Conservation (phyloP, 345 rosid species). For the Xanthoceras sorbifolium region DNA sequence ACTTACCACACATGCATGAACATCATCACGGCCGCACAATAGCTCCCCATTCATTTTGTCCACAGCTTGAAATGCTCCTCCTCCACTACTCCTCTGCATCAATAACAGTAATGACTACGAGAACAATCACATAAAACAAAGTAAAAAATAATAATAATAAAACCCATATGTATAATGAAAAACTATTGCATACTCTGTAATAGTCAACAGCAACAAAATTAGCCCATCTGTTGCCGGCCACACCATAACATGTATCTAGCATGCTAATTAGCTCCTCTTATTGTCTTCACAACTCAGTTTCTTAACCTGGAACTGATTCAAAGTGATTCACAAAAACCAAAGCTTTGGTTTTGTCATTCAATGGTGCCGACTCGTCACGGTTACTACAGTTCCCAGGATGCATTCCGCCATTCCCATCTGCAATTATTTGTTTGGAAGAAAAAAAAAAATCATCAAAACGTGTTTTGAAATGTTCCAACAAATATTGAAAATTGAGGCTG, state of each 20-base stretch:
- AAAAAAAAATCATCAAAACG: not conserved
- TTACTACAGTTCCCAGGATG: slow-evolving; percentile 36
- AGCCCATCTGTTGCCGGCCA: slow-evolving; percentile 57
- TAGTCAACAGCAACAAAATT: slow-evolving; percentile 56
- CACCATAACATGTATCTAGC: slow-evolving; percentile 44
- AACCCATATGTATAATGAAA: not conserved
- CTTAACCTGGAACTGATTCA: slow-evolving; percentile 36
- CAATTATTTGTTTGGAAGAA: slow-evolving; percentile 1
- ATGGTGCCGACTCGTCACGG: slow-evolving; percentile 42
- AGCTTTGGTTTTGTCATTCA: slow-evolving; percentile 49
- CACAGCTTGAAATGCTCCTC: slow-evolving; percentile 61
- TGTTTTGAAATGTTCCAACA: no score
- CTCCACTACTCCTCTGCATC: slow-evolving; percentile 55
- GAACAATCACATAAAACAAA: not conserved
- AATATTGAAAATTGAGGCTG: no score
- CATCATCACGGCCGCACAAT: slow-evolving; percentile 50
- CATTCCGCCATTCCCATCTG: slow-evolving; percentile 50
- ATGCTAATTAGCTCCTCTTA: slow-evolving; percentile 30
- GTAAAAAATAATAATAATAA: no score
- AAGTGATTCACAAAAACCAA: slow-evolving; percentile 54
- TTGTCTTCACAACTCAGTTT: slow-evolving; percentile 41
- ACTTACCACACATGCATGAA: slow-evolving; percentile 39
- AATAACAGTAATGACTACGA: not conserved
- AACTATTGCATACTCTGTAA: slow-evolving; percentile 42
- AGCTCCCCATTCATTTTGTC: slow-evolving; percentile 59